These are phyloP conservation scores for Cryptosporidium sp. DNA, from an alignment of 169 alveolate species.

Conservation along the genomic window DNA sequence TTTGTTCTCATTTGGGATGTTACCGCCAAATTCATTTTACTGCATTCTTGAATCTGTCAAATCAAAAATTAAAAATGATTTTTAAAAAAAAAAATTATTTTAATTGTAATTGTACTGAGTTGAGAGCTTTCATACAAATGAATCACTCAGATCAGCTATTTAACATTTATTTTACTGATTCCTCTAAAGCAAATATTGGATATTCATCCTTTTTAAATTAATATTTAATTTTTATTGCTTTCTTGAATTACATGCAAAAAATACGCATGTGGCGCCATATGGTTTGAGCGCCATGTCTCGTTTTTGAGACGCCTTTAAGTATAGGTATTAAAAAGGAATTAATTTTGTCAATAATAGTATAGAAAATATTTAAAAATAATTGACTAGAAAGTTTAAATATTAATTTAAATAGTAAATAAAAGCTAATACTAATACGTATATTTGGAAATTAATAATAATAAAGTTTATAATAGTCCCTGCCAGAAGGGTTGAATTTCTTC, in stretches of 20 bases:
- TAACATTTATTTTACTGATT: neutral
- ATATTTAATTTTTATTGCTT: neutral
- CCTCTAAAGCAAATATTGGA: too few relatives aligned
- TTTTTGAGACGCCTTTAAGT: conserved; percentile 47
- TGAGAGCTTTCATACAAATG: too few relatives aligned
- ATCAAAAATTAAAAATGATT: neutral
- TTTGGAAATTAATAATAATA: too few relatives aligned
- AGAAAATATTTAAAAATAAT: too few relatives aligned
- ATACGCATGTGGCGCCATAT: neutral
- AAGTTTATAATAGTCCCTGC: neutral
- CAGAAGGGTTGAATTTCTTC: neutral
- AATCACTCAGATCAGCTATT: too few relatives aligned
- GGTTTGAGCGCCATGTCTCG: conserved; percentile 67
- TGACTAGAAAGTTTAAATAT: too few relatives aligned
- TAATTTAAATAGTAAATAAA: too few relatives aligned
- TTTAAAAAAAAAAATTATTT: neutral
- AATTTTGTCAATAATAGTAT: neutral
- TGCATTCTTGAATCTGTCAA: conserved; percentile 17
- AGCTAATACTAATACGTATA: neutral
- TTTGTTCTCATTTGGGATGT: neutral
- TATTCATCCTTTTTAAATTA: neutral
- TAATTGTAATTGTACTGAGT: too few relatives aligned
- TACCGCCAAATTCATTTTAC: neutral
- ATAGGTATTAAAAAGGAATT: neutral
- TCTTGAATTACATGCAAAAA: conserved; percentile 23